These are phyloP conservation scores for Paramecium caudatum DNA, from an alignment of 73 alveolate genomes.

Conservation along the genomic window DNA sequence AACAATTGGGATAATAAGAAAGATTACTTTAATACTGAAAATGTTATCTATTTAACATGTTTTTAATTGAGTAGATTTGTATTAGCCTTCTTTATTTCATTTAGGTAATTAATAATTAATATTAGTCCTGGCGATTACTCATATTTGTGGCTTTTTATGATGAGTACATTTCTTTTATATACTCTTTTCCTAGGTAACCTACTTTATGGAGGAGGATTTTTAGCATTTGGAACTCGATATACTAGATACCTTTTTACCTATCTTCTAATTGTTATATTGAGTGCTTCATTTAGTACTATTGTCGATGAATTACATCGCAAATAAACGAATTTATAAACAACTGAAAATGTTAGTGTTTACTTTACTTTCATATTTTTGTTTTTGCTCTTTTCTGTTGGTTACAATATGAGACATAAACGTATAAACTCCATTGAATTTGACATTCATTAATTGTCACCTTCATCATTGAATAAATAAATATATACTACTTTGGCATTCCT, in stretches of 20 bases:
- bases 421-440: background rate
- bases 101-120: background rate
- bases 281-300: background rate
- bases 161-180: background rate
- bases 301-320: slow-evolving; percentile 48
- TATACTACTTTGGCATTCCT: background rate
- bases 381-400: background rate
- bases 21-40: slow-evolving; percentile 53
- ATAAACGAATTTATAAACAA: background rate
- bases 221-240: slow-evolving; percentile 60
- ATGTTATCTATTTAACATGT: background rate
- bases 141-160: slow-evolving; percentile 39
- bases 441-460: background rate
- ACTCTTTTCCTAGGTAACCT: background rate
- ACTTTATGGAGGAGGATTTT: background rate
- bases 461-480: background rate
- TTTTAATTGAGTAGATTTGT: slow-evolving; percentile 20
- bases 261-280: background rate
- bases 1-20: slow-evolving; percentile 64
- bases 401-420: background rate
- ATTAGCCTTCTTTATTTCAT: slow-evolving; percentile 13
- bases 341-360: slow-evolving; percentile 39
- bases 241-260: background rate
- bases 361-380: background rate
- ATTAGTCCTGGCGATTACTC: background rate